These are phyloP conservation scores for Scalesia atractyloides DNA, from an alignment of 129 eudicot species.

Conservation along the genomic window DNA sequence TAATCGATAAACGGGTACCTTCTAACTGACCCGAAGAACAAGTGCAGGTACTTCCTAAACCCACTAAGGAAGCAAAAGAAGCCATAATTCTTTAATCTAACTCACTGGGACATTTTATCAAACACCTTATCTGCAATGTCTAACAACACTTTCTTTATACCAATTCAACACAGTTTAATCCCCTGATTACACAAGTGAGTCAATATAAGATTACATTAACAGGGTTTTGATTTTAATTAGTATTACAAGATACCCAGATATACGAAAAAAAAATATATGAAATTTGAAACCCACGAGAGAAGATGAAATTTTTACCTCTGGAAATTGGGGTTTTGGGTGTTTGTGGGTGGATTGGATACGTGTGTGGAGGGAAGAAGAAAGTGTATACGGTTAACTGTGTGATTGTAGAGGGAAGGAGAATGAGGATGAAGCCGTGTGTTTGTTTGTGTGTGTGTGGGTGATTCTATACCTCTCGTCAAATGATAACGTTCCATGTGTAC, in stretches of 20 bases:
- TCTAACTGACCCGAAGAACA: constrained; percentile 64
- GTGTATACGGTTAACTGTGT: constrained; percentile 20
- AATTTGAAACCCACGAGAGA: background rate
- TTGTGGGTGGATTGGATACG: constrained; percentile 34
- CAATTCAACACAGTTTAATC: background rate
- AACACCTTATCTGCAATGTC: constrained; percentile 40
- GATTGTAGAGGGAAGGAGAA: constrained; percentile 30
- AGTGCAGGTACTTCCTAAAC: constrained; percentile 72
- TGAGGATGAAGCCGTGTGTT: constrained; percentile 29
- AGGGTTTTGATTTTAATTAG: background rate
- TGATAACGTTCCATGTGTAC: constrained; percentile 45
- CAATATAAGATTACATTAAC: background rate
- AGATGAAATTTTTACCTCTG: constrained; percentile 38
- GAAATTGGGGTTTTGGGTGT: constrained; percentile 24
- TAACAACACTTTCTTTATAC: constrained; percentile 16
- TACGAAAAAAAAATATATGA: background rate
- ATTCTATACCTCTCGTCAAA: constrained; percentile 48
- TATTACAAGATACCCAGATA: background rate
- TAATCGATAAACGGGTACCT: constrained; percentile 53
- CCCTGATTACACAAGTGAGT: constrained; percentile 30
- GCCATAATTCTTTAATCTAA: constrained; percentile 56
- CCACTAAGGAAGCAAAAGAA: constrained; percentile 81
- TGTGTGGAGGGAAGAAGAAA: constrained; percentile 31
- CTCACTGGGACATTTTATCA: constrained; percentile 31
- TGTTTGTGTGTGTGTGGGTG: constrained; percentile 51